Evolutionary conservation across 495 filamentous ascomycete genomes (phyloP).

Genomic region (Terfezia claveryi): DNA sequence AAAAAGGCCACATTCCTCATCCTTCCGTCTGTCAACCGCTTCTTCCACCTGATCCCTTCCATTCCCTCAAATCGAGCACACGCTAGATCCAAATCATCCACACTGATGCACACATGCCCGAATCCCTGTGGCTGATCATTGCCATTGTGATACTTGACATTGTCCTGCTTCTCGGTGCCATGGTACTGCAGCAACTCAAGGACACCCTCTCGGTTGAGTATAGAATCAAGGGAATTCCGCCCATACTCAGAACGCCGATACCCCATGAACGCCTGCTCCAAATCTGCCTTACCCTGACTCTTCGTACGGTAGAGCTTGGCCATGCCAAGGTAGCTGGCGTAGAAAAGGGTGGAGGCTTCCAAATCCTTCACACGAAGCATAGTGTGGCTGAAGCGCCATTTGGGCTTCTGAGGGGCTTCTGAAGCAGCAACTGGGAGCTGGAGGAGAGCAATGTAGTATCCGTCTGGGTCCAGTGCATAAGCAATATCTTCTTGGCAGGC

Average conservation of each 20-base stretch:
- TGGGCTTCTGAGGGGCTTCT: slow-evolving; percentile 2
- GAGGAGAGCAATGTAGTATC: slow-evolving; percentile 70
- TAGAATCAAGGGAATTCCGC: slow-evolving; percentile 9
- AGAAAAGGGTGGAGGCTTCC: slow-evolving; percentile 68
- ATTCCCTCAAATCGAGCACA: slow-evolving; percentile 65
- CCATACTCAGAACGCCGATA: slow-evolving; percentile 58
- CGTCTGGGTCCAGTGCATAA: slow-evolving; percentile 81
- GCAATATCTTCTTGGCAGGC: slow-evolving; percentile 36
- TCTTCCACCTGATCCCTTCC: slow-evolving; percentile 18
- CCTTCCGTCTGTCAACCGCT: slow-evolving; percentile 26
- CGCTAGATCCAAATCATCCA: slow-evolving; percentile 70
- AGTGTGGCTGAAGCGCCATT: slow-evolving; percentile 40
- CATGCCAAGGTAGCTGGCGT: slow-evolving; percentile 82
- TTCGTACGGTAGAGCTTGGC: slow-evolving; percentile 48
- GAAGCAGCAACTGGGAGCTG: slow-evolving; percentile 29
- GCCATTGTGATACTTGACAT: slow-evolving; percentile 76
- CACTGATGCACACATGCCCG: slow-evolving; percentile 50
- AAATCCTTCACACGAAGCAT: slow-evolving; percentile 91
- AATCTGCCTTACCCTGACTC: slow-evolving; percentile 38
- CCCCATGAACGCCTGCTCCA: slow-evolving; percentile 84
- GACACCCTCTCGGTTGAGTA: neutral
- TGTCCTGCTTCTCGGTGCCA: slow-evolving; percentile 73
- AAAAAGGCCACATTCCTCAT: slow-evolving; percentile 95
- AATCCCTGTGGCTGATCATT: slow-evolving; percentile 86
- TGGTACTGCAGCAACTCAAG: neutral